Percentiles rank a stretch among this genome's conserved stretches.
Evolutionary conservation across 2,329 filamentous ascomycete species (phyloP).

Genomic region (Erysiphe neolycopersici): DNA sequence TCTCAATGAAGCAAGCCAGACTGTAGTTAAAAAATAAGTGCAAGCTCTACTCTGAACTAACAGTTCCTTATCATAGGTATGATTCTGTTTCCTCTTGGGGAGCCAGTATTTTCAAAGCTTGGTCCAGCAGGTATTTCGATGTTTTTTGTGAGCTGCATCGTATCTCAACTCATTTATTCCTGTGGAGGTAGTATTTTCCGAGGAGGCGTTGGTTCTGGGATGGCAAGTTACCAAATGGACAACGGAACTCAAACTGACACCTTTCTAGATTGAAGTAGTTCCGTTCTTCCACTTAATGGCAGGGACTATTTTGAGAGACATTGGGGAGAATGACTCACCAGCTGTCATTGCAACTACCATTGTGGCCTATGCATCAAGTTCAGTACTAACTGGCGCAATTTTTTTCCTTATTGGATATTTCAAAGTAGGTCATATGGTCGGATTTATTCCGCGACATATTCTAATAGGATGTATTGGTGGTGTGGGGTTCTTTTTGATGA

Average conservation of each 20-base stretch:
- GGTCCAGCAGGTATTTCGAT: conserved; percentile 92
- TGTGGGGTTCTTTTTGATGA: conserved; percentile 80
- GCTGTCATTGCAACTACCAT: conserved; percentile 88
- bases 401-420: conserved; percentile 81
- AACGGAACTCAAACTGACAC: background rate
- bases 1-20: background rate
- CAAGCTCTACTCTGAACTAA: conserved; percentile 1
- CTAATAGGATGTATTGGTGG: conserved; percentile 92
- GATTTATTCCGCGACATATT: conserved; percentile 91
- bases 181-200: conserved; percentile 62
- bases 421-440: conserved; percentile 72
- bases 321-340: conserved; percentile 58
- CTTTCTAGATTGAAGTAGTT: conserved; percentile 65
- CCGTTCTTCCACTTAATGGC: conserved; percentile 99
- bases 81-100: conserved; percentile 82
- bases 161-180: conserved; percentile 78
- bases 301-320: conserved; percentile 49
- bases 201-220: conserved; percentile 78
- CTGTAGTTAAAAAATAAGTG: background rate
- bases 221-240: conserved; percentile 25
- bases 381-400: conserved; percentile 67
- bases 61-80: conserved; percentile 26
- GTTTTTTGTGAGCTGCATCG: conserved; percentile 93
- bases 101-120: conserved; percentile 58
- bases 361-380: conserved; percentile 68